phyloP scores from a whole-genome alignment of 2,329 filamentous ascomycete genomes.

The Aspergillus floridensis region DNA sequence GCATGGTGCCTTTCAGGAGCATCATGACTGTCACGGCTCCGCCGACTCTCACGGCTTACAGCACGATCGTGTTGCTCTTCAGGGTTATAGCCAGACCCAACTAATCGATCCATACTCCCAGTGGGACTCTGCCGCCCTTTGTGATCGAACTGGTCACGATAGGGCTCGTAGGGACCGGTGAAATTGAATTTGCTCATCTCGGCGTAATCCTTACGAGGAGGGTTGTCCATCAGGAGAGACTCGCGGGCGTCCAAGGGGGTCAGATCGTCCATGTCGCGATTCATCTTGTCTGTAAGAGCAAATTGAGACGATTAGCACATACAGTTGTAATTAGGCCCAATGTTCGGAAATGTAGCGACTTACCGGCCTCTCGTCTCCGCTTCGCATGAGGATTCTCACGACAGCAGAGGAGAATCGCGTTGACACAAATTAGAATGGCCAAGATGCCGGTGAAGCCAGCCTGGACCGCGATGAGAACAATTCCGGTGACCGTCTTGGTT shows the following conservation, averaged over 20 bases:
- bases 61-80: slow-evolving; percentile 27
- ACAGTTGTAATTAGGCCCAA: not conserved
- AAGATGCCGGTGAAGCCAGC: slow-evolving; percentile 77
- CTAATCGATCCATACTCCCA: slow-evolving; percentile 36
- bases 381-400: slow-evolving; percentile 87
- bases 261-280: slow-evolving; percentile 74
- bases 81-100: slow-evolving; percentile 28
- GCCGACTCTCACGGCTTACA: slow-evolving; percentile 25
- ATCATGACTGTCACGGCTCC: slow-evolving; percentile 22
- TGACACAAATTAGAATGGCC: slow-evolving; percentile 83
- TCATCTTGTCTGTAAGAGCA: slow-evolving; percentile 64
- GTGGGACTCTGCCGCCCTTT: slow-evolving; percentile 25
- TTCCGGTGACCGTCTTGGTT: slow-evolving; percentile 88
- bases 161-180: slow-evolving; percentile 41
- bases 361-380: slow-evolving; percentile 86
- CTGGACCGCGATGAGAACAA: slow-evolving; percentile 92
- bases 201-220: slow-evolving; percentile 34
- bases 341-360: slow-evolving; percentile 38
- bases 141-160: slow-evolving; percentile 31
- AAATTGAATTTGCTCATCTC: slow-evolving; percentile 44
- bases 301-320: slow-evolving; percentile 11
- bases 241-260: slow-evolving; percentile 78
- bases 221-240: slow-evolving; percentile 66
- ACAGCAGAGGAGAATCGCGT: slow-evolving; percentile 78
- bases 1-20: slow-evolving; percentile 34